A percentile compares a stretch with the other conserved stretches of the same genome.
Conservation (phyloP, 768 basidiomycete genomes). For the Boletales sp. region DNA sequence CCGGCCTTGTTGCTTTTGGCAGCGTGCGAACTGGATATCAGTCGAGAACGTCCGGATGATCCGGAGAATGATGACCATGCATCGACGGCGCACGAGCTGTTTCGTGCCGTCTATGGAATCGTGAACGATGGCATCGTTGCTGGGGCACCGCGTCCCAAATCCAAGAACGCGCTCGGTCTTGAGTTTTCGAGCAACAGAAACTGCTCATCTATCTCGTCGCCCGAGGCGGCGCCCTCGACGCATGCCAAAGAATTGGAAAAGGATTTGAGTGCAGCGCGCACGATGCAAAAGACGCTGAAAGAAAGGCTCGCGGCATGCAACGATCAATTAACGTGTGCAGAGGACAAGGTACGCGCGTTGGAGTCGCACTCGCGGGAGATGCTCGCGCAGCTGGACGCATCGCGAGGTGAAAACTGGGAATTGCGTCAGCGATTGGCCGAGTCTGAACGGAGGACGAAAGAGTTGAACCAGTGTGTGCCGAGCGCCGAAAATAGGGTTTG, state of each 20-base stretch:
- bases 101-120: constrained; percentile 28
- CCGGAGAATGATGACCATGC: constrained; percentile 19
- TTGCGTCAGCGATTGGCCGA: constrained; percentile 22
- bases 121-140: constrained; percentile 19
- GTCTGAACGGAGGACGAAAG: constrained; percentile 21
- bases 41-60: constrained; percentile 21
- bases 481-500: constrained; percentile 22
- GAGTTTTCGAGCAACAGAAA: constrained; percentile 18
- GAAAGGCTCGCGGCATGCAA: constrained; percentile 17
- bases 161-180: constrained; percentile 23
- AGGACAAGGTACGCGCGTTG: constrained; percentile 12
- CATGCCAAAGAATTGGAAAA: constrained; percentile 23
- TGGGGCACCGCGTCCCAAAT: constrained; percentile 9
- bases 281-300: constrained; percentile 13
- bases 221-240: neutral
- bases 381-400: constrained; percentile 14
- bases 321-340: constrained; percentile 11
- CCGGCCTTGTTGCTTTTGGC: constrained; percentile 29
- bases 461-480: constrained; percentile 11
- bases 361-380: constrained; percentile 23
- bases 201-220: neutral
- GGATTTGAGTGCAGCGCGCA: constrained; percentile 18
- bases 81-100: constrained; percentile 25
- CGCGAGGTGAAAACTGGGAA: constrained; percentile 17
- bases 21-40: constrained; percentile 32